Evolutionary conservation across 1,284 basidiomycete genomes (phyloP).

Genomic region (Ustilago tritici): DNA sequence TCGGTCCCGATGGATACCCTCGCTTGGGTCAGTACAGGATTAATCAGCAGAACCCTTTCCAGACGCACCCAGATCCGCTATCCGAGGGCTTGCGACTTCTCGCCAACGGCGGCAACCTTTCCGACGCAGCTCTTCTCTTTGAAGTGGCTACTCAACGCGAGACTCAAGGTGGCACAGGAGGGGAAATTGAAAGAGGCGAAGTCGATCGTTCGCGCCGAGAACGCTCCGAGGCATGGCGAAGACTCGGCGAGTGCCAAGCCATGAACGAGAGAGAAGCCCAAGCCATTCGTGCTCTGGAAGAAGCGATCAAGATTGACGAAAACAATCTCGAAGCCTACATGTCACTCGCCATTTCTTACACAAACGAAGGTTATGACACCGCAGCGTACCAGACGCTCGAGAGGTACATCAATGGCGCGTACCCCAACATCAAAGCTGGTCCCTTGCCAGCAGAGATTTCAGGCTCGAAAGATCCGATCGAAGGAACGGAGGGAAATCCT

Average conservation of each 20-base stretch:
- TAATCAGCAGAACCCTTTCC: constrained; percentile 75
- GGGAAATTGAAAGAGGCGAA: constrained; percentile 79
- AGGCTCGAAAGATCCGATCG: constrained; percentile 72
- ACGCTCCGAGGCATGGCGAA: constrained; percentile 87
- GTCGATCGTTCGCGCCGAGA: constrained; percentile 60
- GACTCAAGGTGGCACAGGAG: constrained; percentile 42
- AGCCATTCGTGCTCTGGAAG: constrained; percentile 74
- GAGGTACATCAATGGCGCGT: constrained; percentile 84
- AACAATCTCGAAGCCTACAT: constrained; percentile 75
- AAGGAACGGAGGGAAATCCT: constrained; percentile 71
- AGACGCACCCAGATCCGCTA: constrained; percentile 73
- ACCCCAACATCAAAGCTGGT: constrained; percentile 75
- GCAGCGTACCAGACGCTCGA: constrained; percentile 89
- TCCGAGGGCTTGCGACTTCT: constrained; percentile 76
- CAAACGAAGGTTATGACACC: constrained; percentile 92
- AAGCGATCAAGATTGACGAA: constrained; percentile 76
- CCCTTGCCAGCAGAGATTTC: constrained; percentile 75
- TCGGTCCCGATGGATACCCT: constrained; percentile 65
- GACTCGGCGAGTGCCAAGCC: constrained; percentile 90
- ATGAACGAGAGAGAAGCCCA: constrained; percentile 86
- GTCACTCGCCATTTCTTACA: constrained; percentile 90
- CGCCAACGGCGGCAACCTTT: constrained; percentile 81
- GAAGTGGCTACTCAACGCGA: constrained; percentile 78
- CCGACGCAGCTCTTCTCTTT: constrained; percentile 84
- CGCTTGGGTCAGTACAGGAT: constrained; percentile 61